These are phyloP conservation scores for Guillardia theta DNA, from an alignment of 78 protist species.

Conservation along the genomic window DNA sequence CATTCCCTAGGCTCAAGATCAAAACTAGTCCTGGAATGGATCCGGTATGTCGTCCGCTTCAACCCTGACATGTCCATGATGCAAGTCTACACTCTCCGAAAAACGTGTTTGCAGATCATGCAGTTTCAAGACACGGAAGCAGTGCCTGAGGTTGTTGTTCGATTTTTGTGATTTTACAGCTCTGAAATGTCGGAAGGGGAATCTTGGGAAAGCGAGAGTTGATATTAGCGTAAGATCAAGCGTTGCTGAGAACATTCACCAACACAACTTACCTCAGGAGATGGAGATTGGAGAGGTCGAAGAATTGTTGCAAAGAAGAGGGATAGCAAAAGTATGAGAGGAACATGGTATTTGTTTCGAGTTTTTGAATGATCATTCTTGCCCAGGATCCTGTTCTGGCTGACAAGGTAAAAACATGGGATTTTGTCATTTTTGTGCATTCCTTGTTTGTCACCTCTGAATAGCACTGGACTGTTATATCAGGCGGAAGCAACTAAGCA, in stretches of 20 bases:
- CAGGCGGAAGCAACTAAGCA: no score
- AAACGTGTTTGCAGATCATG: not conserved
- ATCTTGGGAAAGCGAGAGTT: not conserved
- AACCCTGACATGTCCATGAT: not conserved
- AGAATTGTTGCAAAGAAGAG: not conserved
- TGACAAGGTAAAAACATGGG: no score
- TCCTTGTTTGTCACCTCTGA: no score
- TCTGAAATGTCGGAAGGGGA: not conserved
- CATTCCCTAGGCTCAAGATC: not conserved
- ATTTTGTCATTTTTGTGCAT: no score
- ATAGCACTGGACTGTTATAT: no score
- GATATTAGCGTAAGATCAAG: not conserved
- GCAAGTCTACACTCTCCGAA: not conserved
- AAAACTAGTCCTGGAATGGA: not conserved
- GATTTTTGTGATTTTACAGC: not conserved
- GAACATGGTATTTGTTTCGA: no score
- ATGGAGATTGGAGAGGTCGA: conserved; percentile 10
- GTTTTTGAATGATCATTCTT: no score
- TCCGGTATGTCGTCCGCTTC: not conserved
- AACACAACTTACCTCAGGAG: no score
- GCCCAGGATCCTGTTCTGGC: no score
- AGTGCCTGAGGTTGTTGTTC: not conserved
- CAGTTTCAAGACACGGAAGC: not conserved
- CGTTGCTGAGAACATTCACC: no score
- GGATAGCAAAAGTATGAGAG: not conserved